Conservation (phyloP, 306 rosid species). For the Astragalus membranaceus region DNA sequence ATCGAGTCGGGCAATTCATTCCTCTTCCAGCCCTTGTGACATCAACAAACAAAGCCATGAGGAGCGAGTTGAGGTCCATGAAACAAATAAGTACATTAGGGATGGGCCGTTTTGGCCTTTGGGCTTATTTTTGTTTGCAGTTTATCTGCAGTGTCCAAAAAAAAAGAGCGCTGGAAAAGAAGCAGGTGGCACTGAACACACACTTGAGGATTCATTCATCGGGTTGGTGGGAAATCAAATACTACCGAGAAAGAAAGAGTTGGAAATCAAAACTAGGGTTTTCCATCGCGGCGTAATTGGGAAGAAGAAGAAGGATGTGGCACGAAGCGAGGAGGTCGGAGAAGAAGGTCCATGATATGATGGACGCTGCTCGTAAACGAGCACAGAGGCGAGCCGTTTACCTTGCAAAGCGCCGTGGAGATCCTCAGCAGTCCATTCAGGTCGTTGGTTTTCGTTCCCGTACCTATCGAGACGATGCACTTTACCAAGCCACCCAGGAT, state of each 20-base stretch:
- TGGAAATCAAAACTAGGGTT: conserved; percentile 34
- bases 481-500: conserved; percentile 89
- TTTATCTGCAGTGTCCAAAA: no score
- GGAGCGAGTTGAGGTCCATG: neutral
- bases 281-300: neutral
- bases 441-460: conserved; percentile 68
- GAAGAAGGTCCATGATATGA: conserved; percentile 97
- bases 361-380: conserved; percentile 98
- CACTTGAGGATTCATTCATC: neutral
- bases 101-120: neutral
- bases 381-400: conserved; percentile 92
- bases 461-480: conserved; percentile 79
- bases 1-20: no score
- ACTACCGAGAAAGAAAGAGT: no score
- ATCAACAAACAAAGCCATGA: no score
- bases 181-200: neutral
- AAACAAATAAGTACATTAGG: neutral
- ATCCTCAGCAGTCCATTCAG: conserved; percentile 91
- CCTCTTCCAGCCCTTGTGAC: no score
- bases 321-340: conserved; percentile 97
- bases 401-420: conserved; percentile 92
- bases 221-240: neutral
- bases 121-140: neutral
- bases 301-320: conserved; percentile 60
- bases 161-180: neutral